Base-by-base conservation (phyloP, 768 basidiomycete species). In the Lactarius sanguifluus region DNA sequence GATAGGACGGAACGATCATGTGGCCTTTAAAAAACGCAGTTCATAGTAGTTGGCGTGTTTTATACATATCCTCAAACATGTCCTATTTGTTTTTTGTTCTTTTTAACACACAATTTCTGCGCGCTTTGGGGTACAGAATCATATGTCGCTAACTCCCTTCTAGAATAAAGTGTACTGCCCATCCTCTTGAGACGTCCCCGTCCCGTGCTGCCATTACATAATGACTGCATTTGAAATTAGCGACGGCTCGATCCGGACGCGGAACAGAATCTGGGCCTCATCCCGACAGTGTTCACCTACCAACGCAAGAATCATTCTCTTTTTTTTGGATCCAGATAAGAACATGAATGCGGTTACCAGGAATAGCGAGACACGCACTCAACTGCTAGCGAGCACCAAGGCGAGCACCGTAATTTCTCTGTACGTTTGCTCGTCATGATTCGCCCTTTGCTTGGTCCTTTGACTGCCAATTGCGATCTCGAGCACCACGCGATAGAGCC, bases 201-300 rank as follows among this genome's bases (percentile, higher is more conserved):
- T 30, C 30, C 30, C 30, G 34, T 10, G 34, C 1, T 34, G 34
- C 34, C 34, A 34, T 34, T 34, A 34, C 34, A 34, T 34, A 34
- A 30, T 8, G 8, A 34, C 9, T 1, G 9, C 32, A 34, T 34
- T 34, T 34, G 32, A 34, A 34, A 34, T 9, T 8, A 8, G 30
- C 6, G 36, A 38, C 36, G 12, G 34, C 10, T 38, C 36, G 12
- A 13, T 38, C 36, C 36, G 38, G 34, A 15, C 61, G 61, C 61
- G 61, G 61, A 55, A 52, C 6, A 20, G 36, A 55, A 62, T 62
- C 50, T n/a, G 28, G 15, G 40, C 23, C 23, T 12, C 25, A 38
- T 28, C 28, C 40, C 45, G 40, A 38, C 12, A 59, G 13, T n/a
- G 57, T 38, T 12, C 20, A n/a, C 23, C 36, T n/a, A 36, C 34